Conservation (phyloP, 1,284 basidiomycete species). For the Apiotrichum laibachii region DNA sequence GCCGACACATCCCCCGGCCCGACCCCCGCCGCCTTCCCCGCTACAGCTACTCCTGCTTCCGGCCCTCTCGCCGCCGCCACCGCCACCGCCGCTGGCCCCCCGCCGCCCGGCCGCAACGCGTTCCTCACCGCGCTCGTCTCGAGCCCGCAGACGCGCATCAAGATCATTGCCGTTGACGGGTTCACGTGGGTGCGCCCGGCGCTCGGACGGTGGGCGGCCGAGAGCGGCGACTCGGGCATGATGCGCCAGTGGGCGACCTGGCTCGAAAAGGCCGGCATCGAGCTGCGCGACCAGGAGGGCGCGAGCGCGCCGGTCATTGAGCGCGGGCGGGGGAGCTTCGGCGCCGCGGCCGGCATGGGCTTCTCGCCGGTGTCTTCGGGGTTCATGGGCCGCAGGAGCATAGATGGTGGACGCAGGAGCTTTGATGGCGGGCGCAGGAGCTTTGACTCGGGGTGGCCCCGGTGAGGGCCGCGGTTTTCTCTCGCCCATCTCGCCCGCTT, state of each 20-base stretch:
- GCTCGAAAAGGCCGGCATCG: constrained; percentile 26
- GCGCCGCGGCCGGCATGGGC: not conserved
- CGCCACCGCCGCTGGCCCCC: not conserved
- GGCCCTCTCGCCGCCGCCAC: not conserved
- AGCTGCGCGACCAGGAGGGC: constrained; percentile 44
- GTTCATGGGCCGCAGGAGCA: constrained; percentile 2
- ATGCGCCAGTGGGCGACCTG: constrained; percentile 38
- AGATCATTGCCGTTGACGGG: constrained; percentile 34
- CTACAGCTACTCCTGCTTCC: not conserved
- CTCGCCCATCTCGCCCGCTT: no score
- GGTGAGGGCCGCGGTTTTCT: not conserved
- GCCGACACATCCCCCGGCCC: constrained; percentile 6
- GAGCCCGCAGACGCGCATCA: constrained; percentile 6
- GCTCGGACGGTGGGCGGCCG: constrained; percentile 36
- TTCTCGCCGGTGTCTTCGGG: not conserved
- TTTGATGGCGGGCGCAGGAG: constrained; percentile 2
- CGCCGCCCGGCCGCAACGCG: constrained; percentile 10
- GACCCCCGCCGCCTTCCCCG: no score
- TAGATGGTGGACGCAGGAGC: constrained; percentile 2
- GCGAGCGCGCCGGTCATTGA: constrained; percentile 20
- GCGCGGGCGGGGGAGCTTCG: constrained; percentile 8
- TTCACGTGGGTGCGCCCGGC: constrained; percentile 42
- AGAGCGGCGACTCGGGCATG: constrained; percentile 40
- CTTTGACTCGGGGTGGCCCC: constrained; percentile 3
- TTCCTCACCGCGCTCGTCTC: constrained; percentile 22